Evolutionary conservation across 352 stramenopile genomes (phyloP), one percentile per base, ranked within the genome.

Genomic region (Phytophthora foliorum): DNA sequence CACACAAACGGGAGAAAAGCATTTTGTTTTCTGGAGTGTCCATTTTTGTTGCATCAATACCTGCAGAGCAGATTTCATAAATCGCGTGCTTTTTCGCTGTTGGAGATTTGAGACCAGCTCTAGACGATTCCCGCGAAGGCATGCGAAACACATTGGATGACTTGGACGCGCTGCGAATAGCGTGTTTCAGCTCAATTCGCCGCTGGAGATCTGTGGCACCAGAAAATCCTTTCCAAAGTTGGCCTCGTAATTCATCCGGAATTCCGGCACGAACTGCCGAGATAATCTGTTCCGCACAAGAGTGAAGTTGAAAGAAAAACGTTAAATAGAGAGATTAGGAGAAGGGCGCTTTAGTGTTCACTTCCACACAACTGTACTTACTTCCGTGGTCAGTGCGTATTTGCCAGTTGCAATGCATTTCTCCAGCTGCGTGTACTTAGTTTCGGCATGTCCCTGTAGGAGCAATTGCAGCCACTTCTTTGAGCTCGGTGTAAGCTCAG

Each of bases 391-490:
- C 34, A 81, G 49, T 8, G 83, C 76, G 63, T 84, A 94, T 25
- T 89, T 90, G 11, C 75, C 75, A 10, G 61, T 77, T 2, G 84
- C 82, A 17, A 90, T 82, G 44, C 87, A 94, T 51, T 92, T 86
- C 51, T 94, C 87, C 34, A 94, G 69, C 34, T 94, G 87, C 5
- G 84, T 92, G 63, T 93, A 93, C 51, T 94, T 94, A 21, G 87
- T 91, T 64, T 93, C 82, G 0, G 87, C 87, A 60, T 94, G 87
- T 4, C 85, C 87, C 57, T 92, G 83, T 14, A 94, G 52, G 16
- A 94, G 60, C 57, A 94, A 38, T 0, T 83, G 78, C 11, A 94
- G 38, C 87, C 87, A 94, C 57, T 93, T 92, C 39, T 90, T 94
- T 5, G 86, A 85, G 32, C 65, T 79, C n/a, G 79, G 59, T 10